Percentiles rank a stretch among this genome's conserved stretches.
Conservation (phyloP, 2,329 filamentous ascomycete species). For the Simplicillium sp. region DNA sequence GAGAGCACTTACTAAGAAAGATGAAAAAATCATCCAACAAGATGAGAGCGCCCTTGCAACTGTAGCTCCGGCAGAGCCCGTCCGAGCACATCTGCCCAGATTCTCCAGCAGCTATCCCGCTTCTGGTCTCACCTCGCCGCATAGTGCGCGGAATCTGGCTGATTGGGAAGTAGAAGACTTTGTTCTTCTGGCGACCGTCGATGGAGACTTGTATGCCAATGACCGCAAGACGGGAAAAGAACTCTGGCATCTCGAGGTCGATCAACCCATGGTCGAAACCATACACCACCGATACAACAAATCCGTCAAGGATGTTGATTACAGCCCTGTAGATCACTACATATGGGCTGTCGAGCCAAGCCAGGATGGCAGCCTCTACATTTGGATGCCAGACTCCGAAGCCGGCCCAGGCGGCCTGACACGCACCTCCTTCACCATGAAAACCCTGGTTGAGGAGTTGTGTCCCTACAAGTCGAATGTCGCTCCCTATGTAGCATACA, state of each 20-base stretch:
- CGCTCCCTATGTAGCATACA: constrained; percentile 76
- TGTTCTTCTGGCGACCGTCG: constrained; percentile 98
- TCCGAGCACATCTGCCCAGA: constrained; percentile 77
- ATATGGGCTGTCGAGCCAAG: constrained; percentile 94
- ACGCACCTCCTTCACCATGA: constrained; percentile 66
- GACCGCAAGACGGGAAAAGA: constrained; percentile 78
- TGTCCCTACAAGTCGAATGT: constrained; percentile 62
- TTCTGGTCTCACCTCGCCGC: constrained; percentile 69
- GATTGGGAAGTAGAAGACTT: constrained; percentile 99
- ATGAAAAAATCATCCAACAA: constrained; percentile 32
- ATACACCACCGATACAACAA: constrained; percentile 66
- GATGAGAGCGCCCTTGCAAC: constrained; percentile 95
- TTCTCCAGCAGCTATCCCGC: constrained; percentile 46
- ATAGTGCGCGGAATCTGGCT: constrained; percentile 91
- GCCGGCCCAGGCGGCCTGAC: constrained; percentile 39
- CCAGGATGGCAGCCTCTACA: constrained; percentile 76
- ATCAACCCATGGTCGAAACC: constrained; percentile 85
- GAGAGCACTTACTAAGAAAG: constrained; percentile 21
- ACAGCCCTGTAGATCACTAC: constrained; percentile 68
- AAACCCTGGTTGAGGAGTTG: constrained; percentile 75
- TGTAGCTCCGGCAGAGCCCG: constrained; percentile 92
- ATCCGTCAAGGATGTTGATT: constrained; percentile 49
- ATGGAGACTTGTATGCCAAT: constrained; percentile 87
- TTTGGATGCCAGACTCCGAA: constrained; percentile 61
- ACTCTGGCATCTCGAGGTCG: constrained; percentile 77